Evolutionary conservation across 2,329 filamentous ascomycete genomes (phyloP).

Genomic region (Scytalidium lignicola): DNA sequence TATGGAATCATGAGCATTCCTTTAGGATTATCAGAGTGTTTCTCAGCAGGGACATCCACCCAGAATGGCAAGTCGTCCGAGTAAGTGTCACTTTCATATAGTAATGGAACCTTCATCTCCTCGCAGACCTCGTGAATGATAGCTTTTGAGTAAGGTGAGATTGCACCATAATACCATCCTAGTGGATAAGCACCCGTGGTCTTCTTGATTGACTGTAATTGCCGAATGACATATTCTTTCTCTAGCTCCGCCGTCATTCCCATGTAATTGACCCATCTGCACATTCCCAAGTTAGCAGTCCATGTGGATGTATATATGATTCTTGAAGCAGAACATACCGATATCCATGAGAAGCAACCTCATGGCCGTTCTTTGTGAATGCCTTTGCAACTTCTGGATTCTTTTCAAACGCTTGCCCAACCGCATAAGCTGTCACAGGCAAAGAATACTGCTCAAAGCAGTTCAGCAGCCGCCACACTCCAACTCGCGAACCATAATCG

Average conservation of each 20-base stretch:
- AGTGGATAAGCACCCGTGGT: slow-evolving; percentile 26
- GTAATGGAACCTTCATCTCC: slow-evolving; percentile 43
- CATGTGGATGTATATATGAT: not conserved
- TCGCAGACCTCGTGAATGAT: slow-evolving; percentile 41
- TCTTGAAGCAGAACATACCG: not conserved
- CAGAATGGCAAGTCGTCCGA: slow-evolving; percentile 50
- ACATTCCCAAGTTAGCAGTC: not conserved
- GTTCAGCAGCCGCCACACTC: slow-evolving; percentile 31
- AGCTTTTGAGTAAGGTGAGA: slow-evolving; percentile 33
- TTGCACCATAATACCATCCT: slow-evolving; percentile 26
- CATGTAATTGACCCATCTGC: slow-evolving; percentile 34
- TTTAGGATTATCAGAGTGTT: slow-evolving; percentile 30
- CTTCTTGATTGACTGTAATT: slow-evolving; percentile 25
- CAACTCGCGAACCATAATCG: slow-evolving; percentile 27
- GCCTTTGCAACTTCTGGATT: slow-evolving; percentile 32
- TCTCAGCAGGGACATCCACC: slow-evolving; percentile 44
- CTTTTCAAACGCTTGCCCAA: slow-evolving; percentile 30
- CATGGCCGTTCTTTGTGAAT: slow-evolving; percentile 25
- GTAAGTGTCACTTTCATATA: slow-evolving; percentile 45
- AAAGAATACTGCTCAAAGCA: slow-evolving; percentile 33
- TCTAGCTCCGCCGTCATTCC: slow-evolving; percentile 29
- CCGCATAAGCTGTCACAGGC: slow-evolving; percentile 34
- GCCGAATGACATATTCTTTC: slow-evolving; percentile 30
- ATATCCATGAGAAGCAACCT: slow-evolving; percentile 33
- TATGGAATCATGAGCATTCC: slow-evolving; percentile 49